Conservation (phyloP, 495 filamentous ascomycete genomes). For the Hypoxylon trugodes region DNA sequence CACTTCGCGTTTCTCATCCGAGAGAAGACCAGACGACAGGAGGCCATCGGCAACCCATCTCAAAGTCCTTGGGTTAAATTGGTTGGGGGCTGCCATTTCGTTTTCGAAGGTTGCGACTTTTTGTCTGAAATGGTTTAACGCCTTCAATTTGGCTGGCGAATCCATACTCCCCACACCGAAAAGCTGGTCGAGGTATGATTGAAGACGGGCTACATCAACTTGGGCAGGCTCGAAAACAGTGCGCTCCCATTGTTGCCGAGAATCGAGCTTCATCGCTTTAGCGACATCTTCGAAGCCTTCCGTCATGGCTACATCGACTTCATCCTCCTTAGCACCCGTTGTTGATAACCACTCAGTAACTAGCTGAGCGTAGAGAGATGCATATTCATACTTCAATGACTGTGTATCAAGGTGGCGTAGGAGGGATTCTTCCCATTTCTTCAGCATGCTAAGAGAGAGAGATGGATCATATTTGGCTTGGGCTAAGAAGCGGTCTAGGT, state of each 20-base stretch:
- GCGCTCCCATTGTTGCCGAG: slow-evolving; percentile 62
- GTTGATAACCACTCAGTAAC: slow-evolving; percentile 69
- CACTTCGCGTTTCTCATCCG: slow-evolving; percentile 65
- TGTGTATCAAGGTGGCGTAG: slow-evolving; percentile 59
- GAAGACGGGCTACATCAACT: slow-evolving; percentile 56
- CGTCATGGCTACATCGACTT: slow-evolving; percentile 37
- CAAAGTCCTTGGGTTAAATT: slow-evolving; percentile 54
- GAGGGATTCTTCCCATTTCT: slow-evolving; percentile 58
- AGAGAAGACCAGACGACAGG: slow-evolving; percentile 63
- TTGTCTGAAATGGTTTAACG: slow-evolving; percentile 54
- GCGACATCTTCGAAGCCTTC: slow-evolving; percentile 55
- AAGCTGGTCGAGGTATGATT: slow-evolving; percentile 59
- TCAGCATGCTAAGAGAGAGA: slow-evolving; percentile 56
- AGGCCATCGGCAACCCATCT: slow-evolving; percentile 64
- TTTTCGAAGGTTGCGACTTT: slow-evolving; percentile 57
- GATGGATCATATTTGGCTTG: slow-evolving; percentile 66
- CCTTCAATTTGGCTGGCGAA: slow-evolving; percentile 43
- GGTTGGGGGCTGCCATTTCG: slow-evolving; percentile 46
- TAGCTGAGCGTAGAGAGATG: slow-evolving; percentile 66
- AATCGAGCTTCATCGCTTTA: slow-evolving; percentile 56
- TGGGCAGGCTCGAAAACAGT: slow-evolving; percentile 62
- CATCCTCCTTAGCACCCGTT: slow-evolving; percentile 30
- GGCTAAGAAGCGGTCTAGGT: slow-evolving; percentile 61
- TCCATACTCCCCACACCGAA: slow-evolving; percentile 55
- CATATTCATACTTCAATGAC: slow-evolving; percentile 67